Evolutionary conservation across 352 stramenopile species (phyloP).

Genomic region (Phytophthora sojae): DNA sequence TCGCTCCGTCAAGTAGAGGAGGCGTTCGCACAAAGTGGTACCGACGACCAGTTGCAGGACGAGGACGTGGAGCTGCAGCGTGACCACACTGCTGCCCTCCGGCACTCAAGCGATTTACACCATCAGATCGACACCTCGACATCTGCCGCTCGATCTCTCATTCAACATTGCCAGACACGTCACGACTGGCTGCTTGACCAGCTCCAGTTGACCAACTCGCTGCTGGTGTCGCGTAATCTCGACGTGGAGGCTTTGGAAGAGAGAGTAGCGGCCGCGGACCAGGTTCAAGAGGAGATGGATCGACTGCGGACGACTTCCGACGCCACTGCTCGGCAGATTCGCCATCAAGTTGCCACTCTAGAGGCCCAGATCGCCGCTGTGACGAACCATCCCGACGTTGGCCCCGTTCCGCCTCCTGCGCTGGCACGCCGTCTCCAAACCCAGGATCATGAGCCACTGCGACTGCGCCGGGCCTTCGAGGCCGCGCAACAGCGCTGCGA

Average conservation of each 20-base stretch:
- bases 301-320: not conserved
- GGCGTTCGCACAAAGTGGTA: not conserved
- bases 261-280: not conserved
- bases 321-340: not conserved
- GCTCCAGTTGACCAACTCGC: not conserved
- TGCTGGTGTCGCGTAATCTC: not conserved
- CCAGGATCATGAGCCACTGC: not conserved
- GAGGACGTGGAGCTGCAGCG: not conserved
- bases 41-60: not conserved
- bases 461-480: not conserved
- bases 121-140: not conserved
- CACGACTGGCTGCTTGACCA: not conserved
- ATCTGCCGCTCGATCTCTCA: not conserved
- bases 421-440: not conserved
- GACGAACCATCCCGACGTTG: not conserved
- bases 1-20: not conserved
- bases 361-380: not conserved
- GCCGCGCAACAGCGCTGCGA: not conserved
- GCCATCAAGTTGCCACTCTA: not conserved
- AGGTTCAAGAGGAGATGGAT: not conserved
- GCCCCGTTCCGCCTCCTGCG: too few species aligned
- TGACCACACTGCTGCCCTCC: not conserved
- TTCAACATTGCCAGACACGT: not conserved
- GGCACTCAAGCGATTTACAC: not conserved
- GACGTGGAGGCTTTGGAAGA: not conserved